These are phyloP conservation scores for Rosellinia necatrix DNA, from an alignment of 2,329 filamentous ascomycete genomes.

Conservation along the genomic window DNA sequence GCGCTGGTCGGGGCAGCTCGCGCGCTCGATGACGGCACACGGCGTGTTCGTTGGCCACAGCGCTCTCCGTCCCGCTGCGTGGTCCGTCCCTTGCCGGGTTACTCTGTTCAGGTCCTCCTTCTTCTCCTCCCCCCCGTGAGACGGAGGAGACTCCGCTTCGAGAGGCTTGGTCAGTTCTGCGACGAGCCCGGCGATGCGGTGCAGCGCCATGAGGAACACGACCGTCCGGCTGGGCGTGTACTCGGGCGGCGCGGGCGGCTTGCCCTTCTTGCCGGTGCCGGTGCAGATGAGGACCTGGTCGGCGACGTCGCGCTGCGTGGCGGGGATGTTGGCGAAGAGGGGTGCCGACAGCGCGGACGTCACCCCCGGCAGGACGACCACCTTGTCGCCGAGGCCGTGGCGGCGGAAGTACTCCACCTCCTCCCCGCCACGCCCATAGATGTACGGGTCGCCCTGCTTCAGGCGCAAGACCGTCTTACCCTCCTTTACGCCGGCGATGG, in stretches of 20 bases:
- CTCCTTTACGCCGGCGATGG: constrained; percentile 64
- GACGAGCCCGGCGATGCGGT: constrained; percentile 77
- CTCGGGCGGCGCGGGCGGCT: constrained; percentile 77
- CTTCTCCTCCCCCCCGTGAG: constrained; percentile 40
- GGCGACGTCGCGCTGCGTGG: constrained; percentile 85
- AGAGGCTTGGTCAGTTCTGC: constrained; percentile 64
- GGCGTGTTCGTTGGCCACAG: constrained; percentile 79
- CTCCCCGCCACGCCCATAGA: constrained; percentile 94
- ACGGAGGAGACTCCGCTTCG: constrained; percentile 40
- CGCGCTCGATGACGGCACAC: constrained; percentile 90
- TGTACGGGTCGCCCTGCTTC: constrained; percentile 96
- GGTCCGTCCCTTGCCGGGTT: constrained; percentile 28
- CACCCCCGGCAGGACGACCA: constrained; percentile 82
- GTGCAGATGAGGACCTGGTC: constrained; percentile 97
- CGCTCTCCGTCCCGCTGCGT: constrained; percentile 15
- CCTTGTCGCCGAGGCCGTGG: constrained; percentile 67
- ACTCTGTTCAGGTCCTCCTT: constrained; percentile 28
- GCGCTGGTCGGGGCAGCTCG: constrained; percentile 91
- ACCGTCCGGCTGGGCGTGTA: constrained; percentile 79
- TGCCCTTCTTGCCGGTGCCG: constrained; percentile 90
- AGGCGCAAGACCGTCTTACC: constrained; percentile 85
- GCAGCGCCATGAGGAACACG: constrained; percentile 93
- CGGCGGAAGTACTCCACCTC: constrained; percentile 83
- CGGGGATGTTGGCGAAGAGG: constrained; percentile 84
- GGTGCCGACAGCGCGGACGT: constrained; percentile 87